Conservation (phyloP, 2,329 filamentous ascomycete species). For the Penicillium sp. region DNA sequence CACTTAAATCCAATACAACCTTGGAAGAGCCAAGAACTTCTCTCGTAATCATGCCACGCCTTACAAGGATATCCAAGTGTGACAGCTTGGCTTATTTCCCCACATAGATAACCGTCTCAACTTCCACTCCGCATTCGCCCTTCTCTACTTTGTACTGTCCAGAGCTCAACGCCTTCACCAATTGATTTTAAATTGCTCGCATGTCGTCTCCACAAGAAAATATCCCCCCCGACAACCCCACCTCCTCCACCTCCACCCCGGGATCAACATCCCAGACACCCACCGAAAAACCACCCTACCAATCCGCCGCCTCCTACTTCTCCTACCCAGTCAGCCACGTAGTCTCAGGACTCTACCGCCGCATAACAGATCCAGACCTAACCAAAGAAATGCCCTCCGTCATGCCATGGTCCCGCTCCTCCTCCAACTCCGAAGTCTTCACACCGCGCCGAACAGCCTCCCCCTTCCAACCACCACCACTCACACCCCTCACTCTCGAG, state of each 20-base stretch:
- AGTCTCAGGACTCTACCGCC: conserved; percentile 65
- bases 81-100: conserved; percentile 5
- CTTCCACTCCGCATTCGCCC: conserved; percentile 5
- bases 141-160: background rate
- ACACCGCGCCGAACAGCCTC: conserved; percentile 62
- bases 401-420: conserved; percentile 43
- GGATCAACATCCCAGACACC: conserved; percentile 27
- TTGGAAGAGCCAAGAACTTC: background rate
- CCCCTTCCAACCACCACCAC: conserved; percentile 82
- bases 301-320: conserved; percentile 49
- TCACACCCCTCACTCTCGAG: conserved; percentile 73
- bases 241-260: conserved; percentile 23
- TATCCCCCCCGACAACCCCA: conserved; percentile 15
- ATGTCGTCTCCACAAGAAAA: conserved; percentile 27
- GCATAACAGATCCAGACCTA: conserved; percentile 53
- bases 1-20: background rate
- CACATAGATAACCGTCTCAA: conserved; percentile 19
- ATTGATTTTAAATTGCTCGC: conserved; percentile 18
- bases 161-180: background rate
- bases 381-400: conserved; percentile 20
- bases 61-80: background rate
- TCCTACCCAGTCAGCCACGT: conserved; percentile 54
- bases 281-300: conserved; percentile 25
- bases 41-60: background rate
- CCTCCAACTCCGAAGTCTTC: conserved; percentile 37